These are phyloP conservation scores for Pseudocercospora fijiensis DNA, from an alignment of 2,329 filamentous ascomycete species.

Conservation along the genomic window DNA sequence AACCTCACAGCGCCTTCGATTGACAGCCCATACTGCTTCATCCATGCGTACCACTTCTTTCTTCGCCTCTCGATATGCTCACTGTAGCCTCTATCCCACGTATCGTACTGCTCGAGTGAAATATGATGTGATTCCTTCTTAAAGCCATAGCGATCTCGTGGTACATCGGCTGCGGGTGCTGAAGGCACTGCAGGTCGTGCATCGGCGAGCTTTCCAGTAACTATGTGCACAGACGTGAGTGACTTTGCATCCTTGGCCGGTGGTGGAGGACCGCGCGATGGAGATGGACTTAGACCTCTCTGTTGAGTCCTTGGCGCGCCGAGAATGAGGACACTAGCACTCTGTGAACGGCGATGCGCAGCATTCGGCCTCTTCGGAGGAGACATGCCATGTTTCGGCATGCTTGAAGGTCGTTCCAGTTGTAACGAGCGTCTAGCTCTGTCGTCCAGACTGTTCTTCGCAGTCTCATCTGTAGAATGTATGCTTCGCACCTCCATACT, in stretches of 20 bases:
- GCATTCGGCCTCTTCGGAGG: constrained; percentile 21
- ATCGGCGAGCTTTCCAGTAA: constrained; percentile 14
- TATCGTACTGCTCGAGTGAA: constrained; percentile 72
- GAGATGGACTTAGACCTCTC: constrained; percentile 15
- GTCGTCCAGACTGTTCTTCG: constrained; percentile 25
- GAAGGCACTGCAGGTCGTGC: constrained; percentile 8
- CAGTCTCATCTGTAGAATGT: constrained; percentile 18
- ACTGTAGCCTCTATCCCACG: constrained; percentile 74
- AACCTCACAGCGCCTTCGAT: constrained; percentile 71
- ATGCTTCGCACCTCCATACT: constrained; percentile 31
- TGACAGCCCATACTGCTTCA: constrained; percentile 73
- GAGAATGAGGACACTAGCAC: constrained; percentile 34
- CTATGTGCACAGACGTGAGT: constrained; percentile 22
- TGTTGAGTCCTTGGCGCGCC: constrained; percentile 17
- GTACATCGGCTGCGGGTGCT: constrained; percentile 25
- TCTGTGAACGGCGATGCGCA: constrained; percentile 36
- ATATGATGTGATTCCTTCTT: constrained; percentile 82
- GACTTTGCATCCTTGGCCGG: constrained; percentile 12
- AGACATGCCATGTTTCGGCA: constrained; percentile 18
- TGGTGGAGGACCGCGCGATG: constrained; percentile 6
- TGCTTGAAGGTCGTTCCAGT: constrained; percentile 24
- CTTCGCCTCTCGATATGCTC: constrained; percentile 71
- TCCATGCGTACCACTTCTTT: constrained; percentile 77
- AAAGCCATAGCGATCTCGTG: constrained; percentile 85
- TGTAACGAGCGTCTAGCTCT: constrained; percentile 24